phyloP scores from a whole-genome alignment of 225 moss, liverwort and hornwort genomes.

The Neckera pumila region DNA sequence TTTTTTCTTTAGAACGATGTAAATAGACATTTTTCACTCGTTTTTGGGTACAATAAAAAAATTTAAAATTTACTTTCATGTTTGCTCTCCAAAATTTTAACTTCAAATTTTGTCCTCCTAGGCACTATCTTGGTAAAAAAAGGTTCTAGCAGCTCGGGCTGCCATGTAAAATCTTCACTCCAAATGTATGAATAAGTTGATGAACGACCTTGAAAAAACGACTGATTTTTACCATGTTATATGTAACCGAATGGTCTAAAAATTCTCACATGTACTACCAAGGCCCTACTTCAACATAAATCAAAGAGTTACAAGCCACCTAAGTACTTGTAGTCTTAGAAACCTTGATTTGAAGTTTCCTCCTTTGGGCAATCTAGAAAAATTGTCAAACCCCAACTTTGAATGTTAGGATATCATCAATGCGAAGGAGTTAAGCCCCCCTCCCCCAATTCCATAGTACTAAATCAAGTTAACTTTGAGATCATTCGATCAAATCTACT shows the following conservation, averaged over 20 bases:
- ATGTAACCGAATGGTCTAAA: background rate
- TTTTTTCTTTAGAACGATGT: fast-evolving
- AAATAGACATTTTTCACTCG: background rate
- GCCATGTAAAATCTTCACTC: too few relatives aligned
- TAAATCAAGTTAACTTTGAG: background rate
- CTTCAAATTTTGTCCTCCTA: background rate
- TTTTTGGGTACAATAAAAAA: background rate
- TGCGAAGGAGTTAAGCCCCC: background rate
- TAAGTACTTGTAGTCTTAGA: background rate
- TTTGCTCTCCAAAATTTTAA: background rate
- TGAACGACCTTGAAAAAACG: background rate
- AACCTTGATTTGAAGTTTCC: background rate
- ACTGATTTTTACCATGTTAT: background rate
- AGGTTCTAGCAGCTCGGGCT: background rate
- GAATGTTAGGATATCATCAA: background rate
- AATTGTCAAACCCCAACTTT: background rate
- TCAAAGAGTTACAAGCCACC: background rate
- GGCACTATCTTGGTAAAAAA: background rate
- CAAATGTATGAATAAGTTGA: background rate
- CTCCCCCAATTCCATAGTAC: fast-evolving
- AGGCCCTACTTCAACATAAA: background rate
- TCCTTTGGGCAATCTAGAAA: too few relatives aligned
- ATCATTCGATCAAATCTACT: background rate
- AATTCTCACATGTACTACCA: background rate
- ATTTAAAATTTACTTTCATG: background rate